Percentiles rank a stretch among this genome's conserved stretches.
Evolutionary conservation across 257 asterid genomes (phyloP).

Genomic region (Ocimum tenuiflorum): DNA sequence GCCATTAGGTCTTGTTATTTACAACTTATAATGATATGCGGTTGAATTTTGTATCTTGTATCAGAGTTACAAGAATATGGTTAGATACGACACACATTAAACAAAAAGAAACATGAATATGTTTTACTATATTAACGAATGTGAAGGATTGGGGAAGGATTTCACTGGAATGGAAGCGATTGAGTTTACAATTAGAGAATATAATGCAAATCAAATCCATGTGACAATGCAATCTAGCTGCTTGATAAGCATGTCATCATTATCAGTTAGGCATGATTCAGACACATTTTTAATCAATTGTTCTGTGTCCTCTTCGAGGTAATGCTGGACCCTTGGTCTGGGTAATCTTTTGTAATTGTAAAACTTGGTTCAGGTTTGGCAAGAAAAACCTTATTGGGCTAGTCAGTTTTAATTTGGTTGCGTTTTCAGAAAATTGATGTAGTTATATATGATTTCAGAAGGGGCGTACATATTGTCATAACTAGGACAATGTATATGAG

Average conservation of each 20-base stretch:
- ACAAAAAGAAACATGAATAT: too few species aligned
- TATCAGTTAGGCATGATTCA: not conserved
- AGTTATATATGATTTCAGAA: constrained; percentile 6
- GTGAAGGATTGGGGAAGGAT: not conserved
- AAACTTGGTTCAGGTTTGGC: not conserved
- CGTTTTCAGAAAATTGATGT: not conserved
- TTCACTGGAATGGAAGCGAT: not conserved
- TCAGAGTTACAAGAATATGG: too few species aligned
- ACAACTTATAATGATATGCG: too few species aligned
- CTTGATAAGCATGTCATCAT: not conserved
- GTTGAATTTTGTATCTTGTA: too few species aligned
- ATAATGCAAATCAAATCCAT: not conserved
- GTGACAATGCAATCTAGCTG: not conserved
- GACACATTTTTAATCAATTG: not conserved
- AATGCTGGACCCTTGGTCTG: constrained; percentile 5
- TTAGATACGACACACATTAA: too few species aligned
- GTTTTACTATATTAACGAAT: too few species aligned
- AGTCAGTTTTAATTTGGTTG: not conserved
- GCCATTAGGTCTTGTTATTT: too few species aligned
- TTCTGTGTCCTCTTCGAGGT: not conserved
- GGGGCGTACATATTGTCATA: not conserved
- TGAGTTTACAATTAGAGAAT: not conserved
- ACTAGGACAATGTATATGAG: not conserved
- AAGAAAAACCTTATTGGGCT: not conserved
- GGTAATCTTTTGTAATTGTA: not conserved